Percentiles rank a stretch among this genome's conserved stretches.
These are phyloP conservation scores for Lumnitzera racemosa DNA, from an alignment of 345 rosid species.

Conservation along the genomic window DNA sequence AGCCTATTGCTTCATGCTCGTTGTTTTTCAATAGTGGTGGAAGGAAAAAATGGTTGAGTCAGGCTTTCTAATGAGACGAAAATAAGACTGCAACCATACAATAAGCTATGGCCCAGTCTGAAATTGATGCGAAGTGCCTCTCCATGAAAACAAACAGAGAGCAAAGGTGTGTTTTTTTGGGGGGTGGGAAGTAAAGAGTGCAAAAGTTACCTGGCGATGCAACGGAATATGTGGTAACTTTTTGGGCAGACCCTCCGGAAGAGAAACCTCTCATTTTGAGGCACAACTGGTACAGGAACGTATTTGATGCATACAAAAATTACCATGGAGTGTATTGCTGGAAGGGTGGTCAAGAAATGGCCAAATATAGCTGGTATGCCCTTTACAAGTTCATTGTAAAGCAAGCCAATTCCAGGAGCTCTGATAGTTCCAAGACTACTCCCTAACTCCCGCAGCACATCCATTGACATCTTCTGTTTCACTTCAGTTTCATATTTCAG, in stretches of 20 bases:
- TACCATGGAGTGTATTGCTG: constrained; percentile 96
- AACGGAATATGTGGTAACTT: constrained; percentile 90
- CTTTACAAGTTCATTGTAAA: constrained; percentile 87
- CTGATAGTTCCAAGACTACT: constrained; percentile 91
- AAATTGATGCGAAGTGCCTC: not conserved
- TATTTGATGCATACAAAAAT: constrained; percentile 93
- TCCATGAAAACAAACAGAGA: not conserved
- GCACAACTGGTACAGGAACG: constrained; percentile 93
- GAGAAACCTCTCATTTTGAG: constrained; percentile 93
- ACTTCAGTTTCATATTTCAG: constrained; percentile 97
- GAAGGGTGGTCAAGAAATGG: constrained; percentile 94
- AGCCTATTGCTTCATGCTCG: too few species aligned
- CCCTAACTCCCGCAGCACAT: constrained; percentile 86
- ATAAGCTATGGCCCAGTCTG: too few species aligned
- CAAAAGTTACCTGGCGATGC: constrained; percentile 75
- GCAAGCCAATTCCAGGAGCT: constrained; percentile 97
- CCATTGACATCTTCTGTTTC: constrained; percentile 84
- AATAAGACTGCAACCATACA: too few species aligned
- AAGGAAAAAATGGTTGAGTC: too few species aligned
- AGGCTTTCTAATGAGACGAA: too few species aligned
- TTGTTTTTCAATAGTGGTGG: too few species aligned
- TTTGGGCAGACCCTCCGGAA: constrained; percentile 89
- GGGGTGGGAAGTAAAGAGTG: not conserved
- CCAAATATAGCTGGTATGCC: constrained; percentile 97
- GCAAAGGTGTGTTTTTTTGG: too few species aligned